phyloP scores from a whole-genome alignment of 192 early-diverging fungal genomes.

The Backusella sp. region DNA sequence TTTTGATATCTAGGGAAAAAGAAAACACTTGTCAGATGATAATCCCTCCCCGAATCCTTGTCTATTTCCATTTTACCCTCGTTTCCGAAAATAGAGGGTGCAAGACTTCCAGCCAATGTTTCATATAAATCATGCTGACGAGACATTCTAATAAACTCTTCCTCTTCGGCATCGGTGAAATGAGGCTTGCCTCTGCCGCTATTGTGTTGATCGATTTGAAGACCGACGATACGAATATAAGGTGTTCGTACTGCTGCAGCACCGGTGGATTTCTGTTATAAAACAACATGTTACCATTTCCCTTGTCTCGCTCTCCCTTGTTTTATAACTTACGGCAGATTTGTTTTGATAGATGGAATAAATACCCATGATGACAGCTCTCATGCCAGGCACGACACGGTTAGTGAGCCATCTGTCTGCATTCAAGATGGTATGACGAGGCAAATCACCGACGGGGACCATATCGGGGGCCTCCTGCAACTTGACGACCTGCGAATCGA shows the following conservation, averaged over 20 bases:
- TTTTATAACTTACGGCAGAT: constrained; percentile 31
- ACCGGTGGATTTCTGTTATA: constrained; percentile 58
- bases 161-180: constrained; percentile 92
- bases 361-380: constrained; percentile 92
- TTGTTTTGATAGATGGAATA: constrained; percentile 91
- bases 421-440: constrained; percentile 89
- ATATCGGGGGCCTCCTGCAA: constrained; percentile 97
- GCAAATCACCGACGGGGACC: constrained; percentile 97
- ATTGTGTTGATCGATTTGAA: constrained; percentile 76
- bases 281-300: neutral
- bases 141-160: constrained; percentile 87
- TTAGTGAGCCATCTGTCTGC: constrained; percentile 88
- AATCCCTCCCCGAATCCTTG: neutral
- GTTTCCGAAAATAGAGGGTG: constrained; percentile 95
- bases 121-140: constrained; percentile 85
- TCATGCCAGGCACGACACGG: constrained; percentile 90
- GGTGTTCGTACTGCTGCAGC: constrained; percentile 91
- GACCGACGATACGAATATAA: constrained; percentile 92
- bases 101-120: constrained; percentile 90
- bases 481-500: constrained; percentile 97
- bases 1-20: constrained; percentile 83
- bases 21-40: neutral
- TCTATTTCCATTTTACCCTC: constrained; percentile 52
- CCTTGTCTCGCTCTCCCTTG: neutral
- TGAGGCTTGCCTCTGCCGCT: constrained; percentile 55